Conservation (phyloP, 331 rosid genomes). For the Malus hybrid region DNA sequence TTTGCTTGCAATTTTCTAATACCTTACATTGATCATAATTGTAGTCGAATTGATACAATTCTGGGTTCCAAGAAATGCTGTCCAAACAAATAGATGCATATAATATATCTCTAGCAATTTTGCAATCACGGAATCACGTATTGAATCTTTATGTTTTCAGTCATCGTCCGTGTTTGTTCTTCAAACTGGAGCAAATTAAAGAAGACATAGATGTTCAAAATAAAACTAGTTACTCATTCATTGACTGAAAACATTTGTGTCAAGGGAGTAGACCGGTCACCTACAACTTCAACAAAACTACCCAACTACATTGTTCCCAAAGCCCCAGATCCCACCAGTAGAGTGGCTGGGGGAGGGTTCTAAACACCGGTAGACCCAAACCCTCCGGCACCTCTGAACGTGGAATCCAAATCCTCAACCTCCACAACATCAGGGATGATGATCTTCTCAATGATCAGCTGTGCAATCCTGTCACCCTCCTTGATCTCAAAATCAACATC, state of each 20-base stretch:
- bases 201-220: background rate
- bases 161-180: background rate
- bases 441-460: slow-evolving; percentile 66
- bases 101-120: too few relatives aligned
- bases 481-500: slow-evolving; percentile 48
- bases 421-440: slow-evolving; percentile 49
- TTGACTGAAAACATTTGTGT: background rate
- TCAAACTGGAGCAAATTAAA: background rate
- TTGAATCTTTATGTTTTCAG: background rate
- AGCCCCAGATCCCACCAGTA: background rate
- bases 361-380: slow-evolving; percentile 83
- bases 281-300: background rate
- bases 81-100: too few relatives aligned
- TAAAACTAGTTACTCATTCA: background rate
- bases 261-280: background rate
- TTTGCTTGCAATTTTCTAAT: background rate
- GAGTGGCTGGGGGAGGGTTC: too few relatives aligned
- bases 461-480: slow-evolving; percentile 58
- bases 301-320: background rate
- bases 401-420: slow-evolving; percentile 63
- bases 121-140: too few relatives aligned
- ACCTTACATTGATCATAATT: background rate
- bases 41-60: background rate
- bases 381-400: slow-evolving; percentile 61
- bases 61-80: background rate